A percentile compares a stretch with the other conserved stretches of the same genome.
Conservation (phyloP, 73 alveolate species). For the Tetrahymena malaccensis region DNA sequence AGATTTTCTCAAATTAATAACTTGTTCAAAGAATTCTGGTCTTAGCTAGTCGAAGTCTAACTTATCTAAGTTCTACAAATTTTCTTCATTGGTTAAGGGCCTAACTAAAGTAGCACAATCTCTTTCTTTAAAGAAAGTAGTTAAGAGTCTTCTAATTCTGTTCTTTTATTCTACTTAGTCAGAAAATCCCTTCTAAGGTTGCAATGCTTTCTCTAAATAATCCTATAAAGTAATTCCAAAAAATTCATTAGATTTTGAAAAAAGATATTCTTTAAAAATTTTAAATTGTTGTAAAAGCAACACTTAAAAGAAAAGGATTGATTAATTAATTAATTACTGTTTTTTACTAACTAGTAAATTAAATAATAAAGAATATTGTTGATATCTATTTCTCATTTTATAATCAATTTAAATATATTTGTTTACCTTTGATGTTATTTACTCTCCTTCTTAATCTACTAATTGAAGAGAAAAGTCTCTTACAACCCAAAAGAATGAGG, state of each 20-base stretch:
- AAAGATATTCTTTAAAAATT: constrained; percentile 34
- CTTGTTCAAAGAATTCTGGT: constrained; percentile 90
- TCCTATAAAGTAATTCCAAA: constrained; percentile 17
- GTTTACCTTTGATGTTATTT: constrained; percentile 68
- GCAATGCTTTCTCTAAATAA: constrained; percentile 84
- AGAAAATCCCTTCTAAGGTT: constrained; percentile 66
- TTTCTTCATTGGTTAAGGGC: constrained; percentile 90
- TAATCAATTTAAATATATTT: background rate
- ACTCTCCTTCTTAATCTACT: constrained; percentile 88
- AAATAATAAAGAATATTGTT: background rate
- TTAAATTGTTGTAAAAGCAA: background rate
- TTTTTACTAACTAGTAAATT: background rate
- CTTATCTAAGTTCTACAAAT: constrained; percentile 65
- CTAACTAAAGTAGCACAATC: constrained; percentile 93
- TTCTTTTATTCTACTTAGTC: constrained; percentile 81
- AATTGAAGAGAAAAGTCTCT: constrained; percentile 92
- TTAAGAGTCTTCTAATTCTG: constrained; percentile 84
- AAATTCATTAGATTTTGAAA: constrained; percentile 21
- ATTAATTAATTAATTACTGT: background rate
- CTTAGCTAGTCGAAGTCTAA: constrained; percentile 80
- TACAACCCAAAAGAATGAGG: constrained; percentile 93
- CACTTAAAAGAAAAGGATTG: background rate
- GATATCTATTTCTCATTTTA: constrained; percentile 34
- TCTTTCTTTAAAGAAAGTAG: constrained; percentile 91
- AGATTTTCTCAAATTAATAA: constrained; percentile 69